Evolutionary conservation across 1,284 basidiomycete species (phyloP).

Genomic region (Ceratobasidium sp.): DNA sequence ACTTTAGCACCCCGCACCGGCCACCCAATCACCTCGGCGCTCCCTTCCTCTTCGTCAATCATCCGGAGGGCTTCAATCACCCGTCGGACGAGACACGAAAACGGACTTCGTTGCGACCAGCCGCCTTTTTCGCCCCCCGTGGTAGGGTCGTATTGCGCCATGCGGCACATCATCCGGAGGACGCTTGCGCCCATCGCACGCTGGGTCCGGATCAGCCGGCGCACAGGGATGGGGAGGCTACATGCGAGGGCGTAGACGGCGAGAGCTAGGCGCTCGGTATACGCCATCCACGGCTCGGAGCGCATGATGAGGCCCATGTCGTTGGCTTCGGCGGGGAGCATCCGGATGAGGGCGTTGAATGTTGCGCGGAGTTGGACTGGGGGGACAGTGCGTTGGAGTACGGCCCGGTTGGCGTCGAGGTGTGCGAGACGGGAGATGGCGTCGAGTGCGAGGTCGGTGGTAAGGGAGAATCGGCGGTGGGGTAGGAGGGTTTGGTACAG

Average conservation of each 20-base stretch:
- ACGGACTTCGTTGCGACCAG: conserved; percentile 64
- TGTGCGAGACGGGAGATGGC: conserved; percentile 79
- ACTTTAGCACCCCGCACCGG: conserved; percentile 32
- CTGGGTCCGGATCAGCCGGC: conserved; percentile 66
- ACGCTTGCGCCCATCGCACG: conserved; percentile 52
- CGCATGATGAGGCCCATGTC: conserved; percentile 73
- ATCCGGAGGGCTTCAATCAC: conserved; percentile 85
- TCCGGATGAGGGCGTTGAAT: conserved; percentile 74
- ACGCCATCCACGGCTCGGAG: conserved; percentile 72
- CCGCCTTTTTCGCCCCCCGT: conserved; percentile 52
- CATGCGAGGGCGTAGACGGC: conserved; percentile 87
- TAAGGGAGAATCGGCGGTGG: conserved; percentile 54
- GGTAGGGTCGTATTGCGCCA: conserved; percentile 47
- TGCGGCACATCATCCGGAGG: conserved; percentile 47
- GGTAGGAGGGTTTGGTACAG: conserved; percentile 44
- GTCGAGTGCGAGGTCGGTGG: conserved; percentile 79
- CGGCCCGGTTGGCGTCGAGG: conserved; percentile 79
- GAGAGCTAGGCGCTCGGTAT: conserved; percentile 80
- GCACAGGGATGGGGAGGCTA: conserved; percentile 75
- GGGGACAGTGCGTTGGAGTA: conserved; percentile 68
- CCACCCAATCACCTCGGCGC: conserved; percentile 26
- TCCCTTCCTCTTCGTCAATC: conserved; percentile 61
- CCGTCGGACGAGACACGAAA: conserved; percentile 67
- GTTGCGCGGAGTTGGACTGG: conserved; percentile 64
- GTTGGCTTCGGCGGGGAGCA: conserved; percentile 77